phyloP scores from a whole-genome alignment of 768 basidiomycete genomes.

The Phaffia tasmanica region DNA sequence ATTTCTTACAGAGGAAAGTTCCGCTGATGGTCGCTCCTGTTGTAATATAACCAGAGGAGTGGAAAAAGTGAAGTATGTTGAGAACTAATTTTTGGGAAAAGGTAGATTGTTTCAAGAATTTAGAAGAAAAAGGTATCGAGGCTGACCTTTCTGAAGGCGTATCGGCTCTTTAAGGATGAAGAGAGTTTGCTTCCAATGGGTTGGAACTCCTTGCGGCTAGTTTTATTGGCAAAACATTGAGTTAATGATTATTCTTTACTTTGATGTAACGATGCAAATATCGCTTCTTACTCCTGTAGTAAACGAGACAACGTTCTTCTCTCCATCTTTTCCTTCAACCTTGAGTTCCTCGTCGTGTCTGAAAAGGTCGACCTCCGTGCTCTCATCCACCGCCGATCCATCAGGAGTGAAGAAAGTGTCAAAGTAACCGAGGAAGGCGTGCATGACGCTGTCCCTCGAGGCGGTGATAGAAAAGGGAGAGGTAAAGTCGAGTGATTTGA shows the following conservation, averaged over 20 bases:
- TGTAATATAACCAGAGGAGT: background rate
- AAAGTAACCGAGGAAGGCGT: constrained; percentile 80
- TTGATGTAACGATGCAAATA: background rate
- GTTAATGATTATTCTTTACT: background rate
- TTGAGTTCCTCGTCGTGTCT: constrained; percentile 31
- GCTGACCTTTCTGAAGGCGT: constrained; percentile 58
- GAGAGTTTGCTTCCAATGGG: constrained; percentile 94
- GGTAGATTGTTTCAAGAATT: background rate
- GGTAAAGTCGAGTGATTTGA: constrained; percentile 66
- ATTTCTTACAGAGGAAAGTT: constrained; percentile 74
- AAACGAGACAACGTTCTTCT: constrained; percentile 43
- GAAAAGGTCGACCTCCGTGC: constrained; percentile 46
- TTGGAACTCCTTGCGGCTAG: constrained; percentile 61
- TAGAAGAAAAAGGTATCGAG: background rate
- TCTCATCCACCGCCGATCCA: constrained; percentile 48
- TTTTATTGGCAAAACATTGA: background rate
- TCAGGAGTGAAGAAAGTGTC: constrained; percentile 77
- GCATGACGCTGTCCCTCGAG: constrained; percentile 46
- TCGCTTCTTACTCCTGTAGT: constrained; percentile 53
- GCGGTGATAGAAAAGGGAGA: constrained; percentile 66
- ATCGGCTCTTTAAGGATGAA: constrained; percentile 77
- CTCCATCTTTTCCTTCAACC: constrained; percentile 15
- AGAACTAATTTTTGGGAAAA: background rate
- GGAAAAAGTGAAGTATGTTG: constrained; percentile 4
- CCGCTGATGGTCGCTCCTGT: constrained; percentile 65